A percentile compares a stretch with the other conserved stretches of the same genome.
Conservation (phyloP, 257 asterid species). For the Gentiana straminea region DNA sequence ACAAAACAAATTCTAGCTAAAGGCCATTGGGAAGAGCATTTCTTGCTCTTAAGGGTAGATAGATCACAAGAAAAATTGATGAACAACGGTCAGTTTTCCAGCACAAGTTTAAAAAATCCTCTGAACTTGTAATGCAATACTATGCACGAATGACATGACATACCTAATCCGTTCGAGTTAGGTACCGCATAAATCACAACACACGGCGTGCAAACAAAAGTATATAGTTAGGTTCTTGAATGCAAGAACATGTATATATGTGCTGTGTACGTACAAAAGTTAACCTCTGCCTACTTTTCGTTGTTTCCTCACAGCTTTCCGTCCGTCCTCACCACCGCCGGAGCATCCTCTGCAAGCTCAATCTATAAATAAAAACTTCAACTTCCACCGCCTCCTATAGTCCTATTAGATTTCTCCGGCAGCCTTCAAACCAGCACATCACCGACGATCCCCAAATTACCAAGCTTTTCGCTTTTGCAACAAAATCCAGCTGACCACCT, state of each 20-base stretch:
- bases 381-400: neutral
- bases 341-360: neutral
- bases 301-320: neutral
- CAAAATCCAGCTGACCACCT: neutral
- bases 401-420: neutral
- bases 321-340: neutral
- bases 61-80: too few species aligned
- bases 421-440: neutral
- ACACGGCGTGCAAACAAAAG: neutral
- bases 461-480: conserved; percentile 25
- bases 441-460: conserved; percentile 9
- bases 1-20: too few species aligned
- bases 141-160: neutral
- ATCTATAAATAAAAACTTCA: neutral
- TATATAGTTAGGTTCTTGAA: neutral
- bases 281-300: conserved; percentile 12
- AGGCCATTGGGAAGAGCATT: too few species aligned
- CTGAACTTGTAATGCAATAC: too few species aligned
- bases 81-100: too few species aligned
- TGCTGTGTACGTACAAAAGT: neutral
- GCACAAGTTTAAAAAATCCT: too few species aligned
- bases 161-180: neutral
- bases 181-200: neutral
- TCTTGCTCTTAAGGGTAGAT: too few species aligned
- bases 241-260: too few species aligned